phyloP scores from a whole-genome alignment of 2,329 filamentous ascomycete species.

The Cytospora chrysosperma region DNA sequence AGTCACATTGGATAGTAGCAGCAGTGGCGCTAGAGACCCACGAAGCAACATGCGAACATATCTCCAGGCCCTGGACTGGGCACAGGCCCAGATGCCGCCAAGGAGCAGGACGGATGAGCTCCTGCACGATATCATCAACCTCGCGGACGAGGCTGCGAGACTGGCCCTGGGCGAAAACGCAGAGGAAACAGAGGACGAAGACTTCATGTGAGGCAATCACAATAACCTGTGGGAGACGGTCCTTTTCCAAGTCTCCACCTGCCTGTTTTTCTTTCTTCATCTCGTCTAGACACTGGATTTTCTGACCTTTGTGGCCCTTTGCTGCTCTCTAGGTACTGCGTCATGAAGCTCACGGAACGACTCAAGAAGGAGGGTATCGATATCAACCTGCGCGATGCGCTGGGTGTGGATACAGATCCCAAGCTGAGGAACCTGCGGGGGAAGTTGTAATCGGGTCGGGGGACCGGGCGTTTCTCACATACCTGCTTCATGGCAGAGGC shows the following conservation, averaged over 20 bases:
- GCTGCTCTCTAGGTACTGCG: conserved; percentile 22
- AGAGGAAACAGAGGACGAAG: conserved; percentile 36
- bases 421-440: conserved; percentile 24
- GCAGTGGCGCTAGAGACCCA: background rate
- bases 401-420: conserved; percentile 24
- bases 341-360: conserved; percentile 25
- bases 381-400: conserved; percentile 24
- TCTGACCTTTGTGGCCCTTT: conserved; percentile 13
- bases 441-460: conserved; percentile 11
- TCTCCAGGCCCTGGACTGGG: conserved; percentile 22
- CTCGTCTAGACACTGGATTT: background rate
- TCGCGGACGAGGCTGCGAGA: conserved; percentile 45
- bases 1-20: conserved; percentile 3
- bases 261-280: background rate
- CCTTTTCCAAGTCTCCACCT: conserved; percentile 16
- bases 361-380: conserved; percentile 25
- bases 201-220: conserved; percentile 40
- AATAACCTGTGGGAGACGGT: conserved; percentile 22
- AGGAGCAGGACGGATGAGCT: conserved; percentile 37
- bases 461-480: background rate
- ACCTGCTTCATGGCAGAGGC: background rate
- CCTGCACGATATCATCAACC: conserved; percentile 37
- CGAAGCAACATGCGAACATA: conserved; percentile 22
- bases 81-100: conserved; percentile 27
- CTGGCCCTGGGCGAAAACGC: conserved; percentile 39